Evolutionary conservation across 1,284 basidiomycete genomes (phyloP), one percentile per base, ranked within the genome.

Genomic region (Wolfiporia cocos): DNA sequence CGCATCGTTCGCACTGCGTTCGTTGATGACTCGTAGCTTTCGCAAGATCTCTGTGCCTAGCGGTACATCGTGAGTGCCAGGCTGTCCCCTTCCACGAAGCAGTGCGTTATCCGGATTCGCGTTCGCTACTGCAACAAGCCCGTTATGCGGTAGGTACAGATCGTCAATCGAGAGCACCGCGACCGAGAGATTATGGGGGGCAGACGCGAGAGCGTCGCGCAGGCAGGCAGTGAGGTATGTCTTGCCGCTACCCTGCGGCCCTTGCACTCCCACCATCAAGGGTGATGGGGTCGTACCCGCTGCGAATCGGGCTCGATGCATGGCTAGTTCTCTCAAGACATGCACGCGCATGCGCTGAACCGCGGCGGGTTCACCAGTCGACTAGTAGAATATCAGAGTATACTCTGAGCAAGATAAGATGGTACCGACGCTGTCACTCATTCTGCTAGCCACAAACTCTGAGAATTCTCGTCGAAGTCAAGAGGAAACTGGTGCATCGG

Each of bases 211-310:
- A 21, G 62, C 52, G 14, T 69, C 53, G 20, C 73, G 70, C 19
- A 90, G 67, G 26, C 67, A 70, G 4, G 70, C 68, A 3, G 84
- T 77, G 29, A 86, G 67, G 59, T 73, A 85, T 0, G 89, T 82
- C 68, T 92, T 91, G 28, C 90, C 90, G 47, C 81, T 82, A 14
- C 86, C 86, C 62, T 94, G 92, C 0, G 91, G 89, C 0, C 92
- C 92, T 65, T 94, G 92, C 11, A 94, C 57, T 1, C 81, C 89
- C 7, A 92, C 77, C 46, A 88, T 81, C 15, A 89, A 65, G 4
- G 86, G 83, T 14, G 62, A 52, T 3, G 37, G 38, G 11, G 21
- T 34, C 28, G 42, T 44, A 2, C 35, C 47, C 17, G 34, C 17
- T 19, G 47, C 17, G 21, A 40, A 65, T 15, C 37, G 49, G 14